Conservation (phyloP, 352 stramenopile species). For the Globisporangium uncinulatum region DNA sequence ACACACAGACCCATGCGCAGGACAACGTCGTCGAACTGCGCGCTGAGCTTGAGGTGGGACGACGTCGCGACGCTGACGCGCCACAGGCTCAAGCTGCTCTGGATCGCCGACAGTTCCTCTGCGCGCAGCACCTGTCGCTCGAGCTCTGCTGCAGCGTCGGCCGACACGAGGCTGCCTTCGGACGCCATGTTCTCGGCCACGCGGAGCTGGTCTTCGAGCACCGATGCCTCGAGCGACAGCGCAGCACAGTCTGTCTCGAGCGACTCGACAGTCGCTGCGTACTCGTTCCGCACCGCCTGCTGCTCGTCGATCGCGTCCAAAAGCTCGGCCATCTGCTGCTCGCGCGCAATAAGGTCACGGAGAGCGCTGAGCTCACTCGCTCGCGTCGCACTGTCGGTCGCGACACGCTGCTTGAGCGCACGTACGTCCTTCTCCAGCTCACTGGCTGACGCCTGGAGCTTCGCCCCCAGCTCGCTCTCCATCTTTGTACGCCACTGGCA, state of each 20-base stretch:
- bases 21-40: constrained; percentile 44
- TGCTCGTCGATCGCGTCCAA: constrained; percentile 80
- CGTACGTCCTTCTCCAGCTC: constrained; percentile 41
- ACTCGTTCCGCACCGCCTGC: constrained; percentile 57
- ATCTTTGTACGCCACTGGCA: constrained; percentile 59
- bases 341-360: constrained; percentile 59
- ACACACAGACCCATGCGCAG: constrained; percentile 38
- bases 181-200: constrained; percentile 41
- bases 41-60: constrained; percentile 31
- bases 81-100: constrained; percentile 47
- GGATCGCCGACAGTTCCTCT: constrained; percentile 51
- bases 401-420: constrained; percentile 29
- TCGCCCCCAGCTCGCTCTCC: constrained; percentile 39
- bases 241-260: constrained; percentile 57
- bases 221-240: constrained; percentile 58
- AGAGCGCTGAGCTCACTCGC: constrained; percentile 54
- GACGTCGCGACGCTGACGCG: constrained; percentile 40
- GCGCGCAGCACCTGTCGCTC: constrained; percentile 37
- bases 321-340: constrained; percentile 60
- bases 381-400: constrained; percentile 30
- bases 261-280: constrained; percentile 39
- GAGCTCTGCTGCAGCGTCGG: constrained; percentile 24
- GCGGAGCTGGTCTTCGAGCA: constrained; percentile 54
- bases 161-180: constrained; percentile 9
- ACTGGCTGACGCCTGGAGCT: constrained; percentile 26